phyloP scores from a whole-genome alignment of 2,329 filamentous ascomycete genomes.

The Curvularia lunata region DNA sequence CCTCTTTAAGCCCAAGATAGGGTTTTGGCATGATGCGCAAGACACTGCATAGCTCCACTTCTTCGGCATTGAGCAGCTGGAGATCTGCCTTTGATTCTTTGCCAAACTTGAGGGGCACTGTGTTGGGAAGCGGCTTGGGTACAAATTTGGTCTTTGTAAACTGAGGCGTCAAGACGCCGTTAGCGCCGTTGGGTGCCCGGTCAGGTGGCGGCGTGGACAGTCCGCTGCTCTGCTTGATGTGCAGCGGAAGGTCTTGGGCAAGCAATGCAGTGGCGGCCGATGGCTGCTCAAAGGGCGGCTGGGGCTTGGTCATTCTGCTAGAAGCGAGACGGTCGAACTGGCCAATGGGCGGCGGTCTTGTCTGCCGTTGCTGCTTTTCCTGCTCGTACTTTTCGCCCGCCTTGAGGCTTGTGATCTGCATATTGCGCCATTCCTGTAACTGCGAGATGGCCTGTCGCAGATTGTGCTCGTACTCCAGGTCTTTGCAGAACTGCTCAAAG shows the following conservation, averaged over 20 bases:
- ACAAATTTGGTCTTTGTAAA: conserved; percentile 57
- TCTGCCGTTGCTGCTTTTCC: conserved; percentile 79
- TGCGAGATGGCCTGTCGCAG: conserved; percentile 87
- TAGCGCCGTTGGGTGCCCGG: conserved; percentile 56
- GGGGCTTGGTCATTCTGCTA: conserved; percentile 69
- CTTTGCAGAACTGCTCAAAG: conserved; percentile 84
- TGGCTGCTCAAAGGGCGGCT: conserved; percentile 69
- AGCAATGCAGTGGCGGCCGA: conserved; percentile 78
- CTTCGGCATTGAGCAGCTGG: conserved; percentile 83
- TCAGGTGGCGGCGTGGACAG: conserved; percentile 51
- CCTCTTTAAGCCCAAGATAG: conserved; percentile 92
- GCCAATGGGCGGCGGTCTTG: conserved; percentile 70
- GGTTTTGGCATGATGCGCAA: conserved; percentile 90
- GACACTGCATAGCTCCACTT: conserved; percentile 83
- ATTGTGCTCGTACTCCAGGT: conserved; percentile 88
- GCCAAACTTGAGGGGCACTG: conserved; percentile 70
- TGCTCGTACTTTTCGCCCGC: conserved; percentile 90
- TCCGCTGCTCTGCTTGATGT: conserved; percentile 54
- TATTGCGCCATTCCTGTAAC: conserved; percentile 89
- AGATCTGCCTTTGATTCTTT: conserved; percentile 81
- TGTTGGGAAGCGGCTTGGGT: conserved; percentile 64
- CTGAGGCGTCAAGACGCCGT: conserved; percentile 49
- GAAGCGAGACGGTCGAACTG: conserved; percentile 85
- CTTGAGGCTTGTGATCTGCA: conserved; percentile 82
- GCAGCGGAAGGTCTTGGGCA: conserved; percentile 76